Conservation (phyloP, 2,329 filamentous ascomycete genomes). For the Pestalotiopsis sp. region DNA sequence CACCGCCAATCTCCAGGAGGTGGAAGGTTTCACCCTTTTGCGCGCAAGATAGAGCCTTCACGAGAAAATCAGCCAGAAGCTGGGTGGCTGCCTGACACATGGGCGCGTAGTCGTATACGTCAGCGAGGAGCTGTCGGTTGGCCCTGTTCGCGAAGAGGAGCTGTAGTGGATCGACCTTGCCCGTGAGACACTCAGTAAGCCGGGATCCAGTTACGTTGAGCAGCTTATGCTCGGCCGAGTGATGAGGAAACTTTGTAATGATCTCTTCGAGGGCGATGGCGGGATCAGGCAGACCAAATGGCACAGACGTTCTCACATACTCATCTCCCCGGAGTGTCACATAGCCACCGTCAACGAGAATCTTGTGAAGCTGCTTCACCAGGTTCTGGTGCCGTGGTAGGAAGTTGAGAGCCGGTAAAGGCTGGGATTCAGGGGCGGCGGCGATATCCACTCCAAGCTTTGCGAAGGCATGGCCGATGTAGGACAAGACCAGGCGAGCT, state of each 20-base stretch:
- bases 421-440: background rate
- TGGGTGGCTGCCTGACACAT: background rate
- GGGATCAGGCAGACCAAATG: background rate
- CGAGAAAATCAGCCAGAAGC: background rate
- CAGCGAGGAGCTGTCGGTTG: background rate
- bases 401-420: background rate
- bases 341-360: background rate
- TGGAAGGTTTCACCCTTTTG: conserved; percentile 20
- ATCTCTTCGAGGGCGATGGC: background rate
- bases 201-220: background rate
- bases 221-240: background rate
- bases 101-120: background rate
- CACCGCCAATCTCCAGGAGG: conserved; percentile 45
- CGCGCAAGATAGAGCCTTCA: background rate
- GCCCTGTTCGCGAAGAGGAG: background rate
- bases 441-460: background rate
- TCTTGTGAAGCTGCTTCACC: background rate
- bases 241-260: background rate
- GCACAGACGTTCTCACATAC: background rate
- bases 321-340: background rate
- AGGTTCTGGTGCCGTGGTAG: background rate
- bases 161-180: background rate
- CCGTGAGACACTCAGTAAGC: background rate
- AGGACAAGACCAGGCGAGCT: background rate
- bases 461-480: background rate